These are phyloP conservation scores for Colletotrichum navitas DNA, from an alignment of 2,329 filamentous ascomycete genomes.

Conservation along the genomic window DNA sequence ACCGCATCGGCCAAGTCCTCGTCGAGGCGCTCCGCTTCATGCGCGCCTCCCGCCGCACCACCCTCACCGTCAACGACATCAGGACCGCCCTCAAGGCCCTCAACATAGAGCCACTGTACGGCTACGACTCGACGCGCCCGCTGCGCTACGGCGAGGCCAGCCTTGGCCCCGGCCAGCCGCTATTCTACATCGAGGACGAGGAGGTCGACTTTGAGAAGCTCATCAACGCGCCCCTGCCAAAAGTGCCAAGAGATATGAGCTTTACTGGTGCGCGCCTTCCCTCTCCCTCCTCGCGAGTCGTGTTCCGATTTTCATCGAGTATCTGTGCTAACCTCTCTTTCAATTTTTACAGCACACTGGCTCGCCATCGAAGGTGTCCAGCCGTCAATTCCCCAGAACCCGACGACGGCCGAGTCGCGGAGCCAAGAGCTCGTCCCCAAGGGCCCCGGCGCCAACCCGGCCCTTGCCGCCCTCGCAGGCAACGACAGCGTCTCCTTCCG, in stretches of 20 bases:
- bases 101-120: slow-evolving; percentile 95
- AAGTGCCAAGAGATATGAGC: slow-evolving; percentile 91
- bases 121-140: slow-evolving; percentile 92
- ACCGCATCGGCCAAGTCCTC: slow-evolving; percentile 91
- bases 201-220: slow-evolving; percentile 99
- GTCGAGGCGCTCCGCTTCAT: slow-evolving; percentile 96
- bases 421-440: slow-evolving; percentile 90
- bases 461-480: slow-evolving; percentile 84
- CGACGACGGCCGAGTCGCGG: slow-evolving; percentile 85
- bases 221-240: slow-evolving; percentile 95
- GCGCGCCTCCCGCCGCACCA: slow-evolving; percentile 89
- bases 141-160: slow-evolving; percentile 94
- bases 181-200: slow-evolving; percentile 98
- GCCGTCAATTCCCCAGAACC: slow-evolving; percentile 96
- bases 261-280: slow-evolving; percentile 78
- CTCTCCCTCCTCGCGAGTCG: background rate
- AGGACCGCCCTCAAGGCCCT: slow-evolving; percentile 86
- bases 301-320: slow-evolving; percentile 29
- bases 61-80: slow-evolving; percentile 89
- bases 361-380: slow-evolving; percentile 97
- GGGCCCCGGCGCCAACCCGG: slow-evolving; percentile 87
- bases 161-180: slow-evolving; percentile 89
- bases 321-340: slow-evolving; percentile 38
- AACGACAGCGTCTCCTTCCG: slow-evolving; percentile 87
- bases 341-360: slow-evolving; percentile 82